Conservation (phyloP, 78 protist genomes). For the Dictyostelium discoideum region DNA sequence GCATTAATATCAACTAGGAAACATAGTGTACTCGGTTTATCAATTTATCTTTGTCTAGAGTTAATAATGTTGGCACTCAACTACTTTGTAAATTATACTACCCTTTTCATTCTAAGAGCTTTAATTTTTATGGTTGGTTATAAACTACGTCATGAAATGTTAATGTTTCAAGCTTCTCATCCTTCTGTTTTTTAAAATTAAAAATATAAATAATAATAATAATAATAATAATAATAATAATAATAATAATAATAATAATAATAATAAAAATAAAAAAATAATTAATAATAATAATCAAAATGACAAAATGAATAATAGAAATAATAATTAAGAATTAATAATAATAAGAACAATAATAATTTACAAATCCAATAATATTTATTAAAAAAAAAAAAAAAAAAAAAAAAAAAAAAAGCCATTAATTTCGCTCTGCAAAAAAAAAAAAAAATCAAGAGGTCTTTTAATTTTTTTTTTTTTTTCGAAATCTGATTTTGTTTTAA, state of each 20-base stretch:
- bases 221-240: neutral
- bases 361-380: no score
- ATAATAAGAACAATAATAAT: neutral
- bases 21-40: neutral
- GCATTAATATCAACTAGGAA: neutral
- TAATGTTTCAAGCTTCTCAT: neutral
- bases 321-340: no score
- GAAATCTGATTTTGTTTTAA: no score
- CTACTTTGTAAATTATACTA: neutral
- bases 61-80: neutral
- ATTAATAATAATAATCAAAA: no score
- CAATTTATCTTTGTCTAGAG: neutral
- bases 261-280: no score
- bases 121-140: neutral
- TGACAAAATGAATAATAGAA: no score
- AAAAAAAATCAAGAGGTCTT: no score
- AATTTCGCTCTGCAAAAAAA: no score
- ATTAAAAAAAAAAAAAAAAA: no score
- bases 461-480: no score
- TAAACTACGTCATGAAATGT: conserved; percentile 20
- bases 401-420: no score
- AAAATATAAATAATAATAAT: neutral
- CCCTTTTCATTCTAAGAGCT: neutral
- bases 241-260: neutral
- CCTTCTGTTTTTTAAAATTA: neutral